These are phyloP conservation scores for Seiridium cupressi DNA, from an alignment of 2,329 filamentous ascomycete genomes.

Conservation along the genomic window DNA sequence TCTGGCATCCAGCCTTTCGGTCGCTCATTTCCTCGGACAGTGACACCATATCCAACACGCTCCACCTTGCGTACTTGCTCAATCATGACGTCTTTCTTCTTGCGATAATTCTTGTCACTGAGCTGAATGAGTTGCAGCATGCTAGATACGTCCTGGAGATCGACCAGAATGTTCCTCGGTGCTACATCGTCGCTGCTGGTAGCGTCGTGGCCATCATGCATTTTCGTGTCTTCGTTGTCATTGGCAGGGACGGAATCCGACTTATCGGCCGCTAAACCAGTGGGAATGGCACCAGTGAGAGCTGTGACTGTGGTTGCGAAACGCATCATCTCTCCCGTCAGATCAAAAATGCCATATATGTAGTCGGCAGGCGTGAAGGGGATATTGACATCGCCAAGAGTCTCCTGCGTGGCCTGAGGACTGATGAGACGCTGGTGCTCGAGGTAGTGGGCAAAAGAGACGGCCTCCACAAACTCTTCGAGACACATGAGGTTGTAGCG, in stretches of 20 bases:
- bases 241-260: background rate
- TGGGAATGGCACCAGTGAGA: slow-evolving; percentile 57
- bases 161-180: slow-evolving; percentile 66
- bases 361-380: slow-evolving; percentile 79
- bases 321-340: slow-evolving; percentile 95
- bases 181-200: background rate
- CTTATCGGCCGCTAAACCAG: slow-evolving; percentile 29
- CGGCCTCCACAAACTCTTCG: slow-evolving; percentile 92
- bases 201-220: slow-evolving; percentile 38
- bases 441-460: slow-evolving; percentile 87
- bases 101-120: slow-evolving; percentile 57
- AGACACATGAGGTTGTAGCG: slow-evolving; percentile 87
- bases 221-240: slow-evolving; percentile 43
- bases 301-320: slow-evolving; percentile 90
- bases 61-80: slow-evolving; percentile 93
- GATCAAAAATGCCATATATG: slow-evolving; percentile 85
- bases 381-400: slow-evolving; percentile 50
- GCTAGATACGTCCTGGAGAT: slow-evolving; percentile 76
- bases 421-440: slow-evolving; percentile 72
- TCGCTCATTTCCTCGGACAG: slow-evolving; percentile 60
- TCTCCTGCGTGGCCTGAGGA: slow-evolving; percentile 54
- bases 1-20: slow-evolving; percentile 26
- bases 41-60: slow-evolving; percentile 81
- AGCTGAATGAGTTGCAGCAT: slow-evolving; percentile 73
- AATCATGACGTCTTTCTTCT: slow-evolving; percentile 85